These are phyloP conservation scores for Orbilia oligospora DNA, from an alignment of 2,329 filamentous ascomycete genomes.

Conservation along the genomic window DNA sequence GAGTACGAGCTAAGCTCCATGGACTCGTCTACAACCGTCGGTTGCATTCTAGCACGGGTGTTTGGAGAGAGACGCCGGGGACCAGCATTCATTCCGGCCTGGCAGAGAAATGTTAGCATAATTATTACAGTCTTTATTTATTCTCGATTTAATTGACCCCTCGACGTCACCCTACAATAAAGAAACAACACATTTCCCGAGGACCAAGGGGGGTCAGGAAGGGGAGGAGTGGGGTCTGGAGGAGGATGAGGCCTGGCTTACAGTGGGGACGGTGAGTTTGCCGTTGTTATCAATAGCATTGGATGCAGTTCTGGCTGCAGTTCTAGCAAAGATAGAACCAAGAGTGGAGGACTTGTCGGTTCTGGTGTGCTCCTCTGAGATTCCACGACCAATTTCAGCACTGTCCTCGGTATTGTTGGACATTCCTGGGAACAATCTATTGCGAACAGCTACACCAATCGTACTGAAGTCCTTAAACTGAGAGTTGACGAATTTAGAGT, in stretches of 20 bases:
- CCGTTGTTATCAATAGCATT: conserved; percentile 6
- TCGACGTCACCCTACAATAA: neutral
- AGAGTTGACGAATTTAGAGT: conserved; percentile 53
- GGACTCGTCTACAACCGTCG: conserved; percentile 52
- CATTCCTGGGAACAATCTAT: conserved; percentile 51
- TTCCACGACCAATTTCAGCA: conserved; percentile 49
- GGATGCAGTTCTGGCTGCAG: conserved; percentile 14
- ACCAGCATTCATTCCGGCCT: conserved; percentile 39
- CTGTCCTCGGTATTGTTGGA: conserved; percentile 53
- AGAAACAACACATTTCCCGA: neutral
- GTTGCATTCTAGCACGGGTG: conserved; percentile 47
- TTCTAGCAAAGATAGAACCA: conserved; percentile 39
- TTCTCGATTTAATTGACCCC: neutral
- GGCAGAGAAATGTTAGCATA: conserved; percentile 28
- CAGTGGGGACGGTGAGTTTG: conserved; percentile 28
- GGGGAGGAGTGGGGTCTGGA: neutral
- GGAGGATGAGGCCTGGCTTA: conserved; percentile 10
- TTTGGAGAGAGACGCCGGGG: conserved; percentile 45
- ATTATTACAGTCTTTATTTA: neutral
- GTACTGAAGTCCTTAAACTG: conserved; percentile 57
- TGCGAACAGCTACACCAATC: conserved; percentile 51
- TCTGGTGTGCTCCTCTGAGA: conserved; percentile 42
- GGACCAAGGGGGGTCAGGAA: neutral
- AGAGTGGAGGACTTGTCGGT: conserved; percentile 50
- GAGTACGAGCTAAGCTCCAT: conserved; percentile 53